Evolutionary conservation across 2,329 filamentous ascomycete species (phyloP), one percentile per base, ranked within the genome.

Genomic region (Fusarium sp.): DNA sequence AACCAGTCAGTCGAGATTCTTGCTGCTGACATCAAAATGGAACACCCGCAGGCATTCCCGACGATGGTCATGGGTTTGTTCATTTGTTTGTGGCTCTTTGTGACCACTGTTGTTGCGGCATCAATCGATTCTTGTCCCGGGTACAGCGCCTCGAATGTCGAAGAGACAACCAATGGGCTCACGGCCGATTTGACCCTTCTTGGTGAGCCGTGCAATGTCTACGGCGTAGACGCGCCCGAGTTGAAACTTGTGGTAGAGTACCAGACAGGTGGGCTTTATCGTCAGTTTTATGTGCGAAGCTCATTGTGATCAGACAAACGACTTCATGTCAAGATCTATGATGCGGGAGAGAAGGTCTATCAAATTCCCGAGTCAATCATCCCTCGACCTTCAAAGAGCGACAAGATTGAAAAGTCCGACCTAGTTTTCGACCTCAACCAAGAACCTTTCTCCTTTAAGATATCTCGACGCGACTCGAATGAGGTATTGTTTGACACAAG

Each of bases 401-500:
- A n/a, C 27, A 16, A n/a, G 24, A 39, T 33, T 2, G 27, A 35
- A 11, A 27, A 45, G 7, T 59, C 52, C 5, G 52, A 45, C 13
- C 41, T 65, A 3, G 13, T 35, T 24, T 65, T 65, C 27, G 18
- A 33, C 6, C 54, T 59, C n/a, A 4, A 59, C 11, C 22, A 60
- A 18, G 29, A 60, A 3, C 63, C 63, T 2, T 60, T 65, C 11
- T 65, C 63, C 2, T 65, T 65, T 9, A 59, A 20, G 3, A 43
- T 65, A 4, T 59, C 52, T 33, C 52, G 63, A n/a, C 29, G 41
- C 18, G 54, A 20, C 16, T 35, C 52, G 5, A 24, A 59, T 1
- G 63, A 65, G 24, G 52, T 65, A 7, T 22, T 65, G 20, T 60
- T 65, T 11, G 54, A 65, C 6, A 65, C 63, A 14, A 59, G 52